Conservation (phyloP, 305 asterid species). For the Fraxinus sp. region DNA sequence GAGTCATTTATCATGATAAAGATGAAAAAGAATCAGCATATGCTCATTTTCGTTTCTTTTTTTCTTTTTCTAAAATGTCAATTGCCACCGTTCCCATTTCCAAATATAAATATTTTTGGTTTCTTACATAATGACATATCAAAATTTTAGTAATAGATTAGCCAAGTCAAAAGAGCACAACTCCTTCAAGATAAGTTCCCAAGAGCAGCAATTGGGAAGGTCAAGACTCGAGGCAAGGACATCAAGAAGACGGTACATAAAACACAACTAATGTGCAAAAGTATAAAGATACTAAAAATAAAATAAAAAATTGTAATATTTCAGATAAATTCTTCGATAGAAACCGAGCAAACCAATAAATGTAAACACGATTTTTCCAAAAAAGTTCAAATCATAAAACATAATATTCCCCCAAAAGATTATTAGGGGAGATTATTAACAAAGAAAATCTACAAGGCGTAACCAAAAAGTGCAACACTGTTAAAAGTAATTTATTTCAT, state of each 20-base stretch:
- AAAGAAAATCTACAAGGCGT: too few species aligned
- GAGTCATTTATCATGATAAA: neutral
- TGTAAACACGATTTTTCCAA: neutral
- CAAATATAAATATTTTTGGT: too few species aligned
- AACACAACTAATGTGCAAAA: neutral
- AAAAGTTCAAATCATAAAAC: neutral
- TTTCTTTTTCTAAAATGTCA: neutral
- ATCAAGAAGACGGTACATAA: neutral
- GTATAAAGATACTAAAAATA: neutral
- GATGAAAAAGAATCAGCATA: neutral
- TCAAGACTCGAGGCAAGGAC: neutral
- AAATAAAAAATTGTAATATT: neutral
- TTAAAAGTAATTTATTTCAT: neutral
- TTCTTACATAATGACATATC: too few species aligned
- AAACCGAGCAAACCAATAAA: neutral
- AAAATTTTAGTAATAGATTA: too few species aligned
- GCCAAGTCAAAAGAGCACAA: too few species aligned
- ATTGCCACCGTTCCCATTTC: neutral
- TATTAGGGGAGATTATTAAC: neutral
- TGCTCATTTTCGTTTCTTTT: neutral
- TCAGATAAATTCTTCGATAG: neutral
- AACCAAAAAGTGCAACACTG: neutral
- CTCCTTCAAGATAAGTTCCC: neutral
- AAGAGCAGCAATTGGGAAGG: neutral
- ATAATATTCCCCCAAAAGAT: constrained; percentile 20